Base-by-base conservation (phyloP, 805 yeast genomes). In the Brettanomyces custersianus region DNA sequence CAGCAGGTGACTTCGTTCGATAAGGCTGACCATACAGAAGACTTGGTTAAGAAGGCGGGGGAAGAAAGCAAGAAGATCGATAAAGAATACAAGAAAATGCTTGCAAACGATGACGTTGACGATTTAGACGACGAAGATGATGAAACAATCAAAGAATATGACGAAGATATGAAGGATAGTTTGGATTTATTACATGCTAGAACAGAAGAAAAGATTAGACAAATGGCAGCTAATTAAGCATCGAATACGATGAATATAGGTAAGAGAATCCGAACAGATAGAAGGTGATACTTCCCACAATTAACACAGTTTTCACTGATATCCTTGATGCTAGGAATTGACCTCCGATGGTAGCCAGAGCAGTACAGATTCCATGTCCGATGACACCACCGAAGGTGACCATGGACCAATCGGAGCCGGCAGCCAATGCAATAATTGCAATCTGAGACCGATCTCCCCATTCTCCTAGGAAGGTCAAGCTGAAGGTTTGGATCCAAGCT, bases 371-470 rank as follows among this genome's bases (percentile, higher is more conserved):
- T 8, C 80, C 77, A 59, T 92, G 99, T 22, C 98, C 99, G 29
- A 80, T 57, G 25, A 86, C 75, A 16, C 94, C 95, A 42, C 99
- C 98, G 31, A 78, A 47, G 33, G 90, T 84, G 27, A 88, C 94
- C 46, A 69, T 68, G 88, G 92, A 79, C 62, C 86, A 90, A 57
- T 87, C 82, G 30, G 86, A 78, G 27, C 96, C 96, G 1, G 98
- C 95, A 36, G 97, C 96, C 94, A 92, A 81, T 29, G 97, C 97
- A 49, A 92, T 87, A 94, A 92, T 82, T 28, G 97, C 97, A 49
- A 92, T 87, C 63, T 92, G 99, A 10, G 96, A 87, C 51, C 98
- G 77, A 60, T 92, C 99, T 35, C 99, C 99, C 94, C 96, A 87
- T 64, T 92, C 99, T 41, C 96, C 98, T 33, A 92, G 63, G 57